These are phyloP conservation scores for Triticum monococcum DNA, from an alignment of 176 grass and related monocot species.

Conservation along the genomic window DNA sequence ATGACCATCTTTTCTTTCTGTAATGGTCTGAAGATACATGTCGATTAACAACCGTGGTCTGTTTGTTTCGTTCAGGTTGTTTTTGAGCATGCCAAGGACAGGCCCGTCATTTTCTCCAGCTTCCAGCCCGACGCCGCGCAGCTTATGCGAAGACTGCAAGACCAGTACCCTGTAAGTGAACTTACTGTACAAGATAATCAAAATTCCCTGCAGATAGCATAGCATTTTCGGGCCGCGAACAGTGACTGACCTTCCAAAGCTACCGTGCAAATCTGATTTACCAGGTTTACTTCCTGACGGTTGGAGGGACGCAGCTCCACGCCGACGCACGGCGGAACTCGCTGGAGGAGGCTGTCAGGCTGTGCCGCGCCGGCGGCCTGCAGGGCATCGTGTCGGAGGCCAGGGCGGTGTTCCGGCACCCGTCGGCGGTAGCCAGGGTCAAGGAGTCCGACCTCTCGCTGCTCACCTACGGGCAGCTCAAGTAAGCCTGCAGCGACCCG, in stretches of 20 bases:
- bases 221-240: background rate
- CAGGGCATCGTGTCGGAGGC: conserved; percentile 87
- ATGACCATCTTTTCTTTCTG: background rate
- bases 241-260: background rate
- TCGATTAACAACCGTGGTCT: background rate
- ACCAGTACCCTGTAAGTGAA: conserved; percentile 59
- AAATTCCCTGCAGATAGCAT: background rate
- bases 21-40: background rate
- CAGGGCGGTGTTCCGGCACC: conserved; percentile 58
- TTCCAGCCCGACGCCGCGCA: conserved; percentile 72
- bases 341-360: conserved; percentile 62
- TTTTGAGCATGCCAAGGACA: conserved; percentile 41
- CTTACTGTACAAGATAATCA: background rate
- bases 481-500: conserved; percentile 36
- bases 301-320: conserved; percentile 49
- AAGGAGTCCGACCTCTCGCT: conserved; percentile 62
- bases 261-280: background rate
- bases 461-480: conserved; percentile 77
- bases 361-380: conserved; percentile 45
- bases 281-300: conserved; percentile 89
- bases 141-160: conserved; percentile 56
- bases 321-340: conserved; percentile 66
- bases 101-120: conserved; percentile 77
- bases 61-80: conserved; percentile 43
- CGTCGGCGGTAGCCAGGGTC: conserved; percentile 47